These are phyloP conservation scores for Aciculosporium take DNA, from an alignment of 2,329 filamentous ascomycete species.

Conservation along the genomic window DNA sequence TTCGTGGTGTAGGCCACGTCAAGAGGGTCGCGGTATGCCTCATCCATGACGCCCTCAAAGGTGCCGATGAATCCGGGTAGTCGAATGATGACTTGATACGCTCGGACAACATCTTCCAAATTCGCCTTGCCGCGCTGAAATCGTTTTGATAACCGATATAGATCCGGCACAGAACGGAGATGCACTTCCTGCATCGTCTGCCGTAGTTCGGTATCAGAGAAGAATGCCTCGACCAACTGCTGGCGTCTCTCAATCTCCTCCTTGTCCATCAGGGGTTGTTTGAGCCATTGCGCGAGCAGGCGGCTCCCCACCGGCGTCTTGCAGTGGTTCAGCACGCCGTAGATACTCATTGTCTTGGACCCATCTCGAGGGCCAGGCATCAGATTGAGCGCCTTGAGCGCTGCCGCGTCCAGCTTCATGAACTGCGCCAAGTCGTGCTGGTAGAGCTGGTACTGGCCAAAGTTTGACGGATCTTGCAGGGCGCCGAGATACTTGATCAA, in stretches of 20 bases:
- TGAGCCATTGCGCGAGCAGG: constrained; percentile 87
- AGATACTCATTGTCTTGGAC: constrained; percentile 94
- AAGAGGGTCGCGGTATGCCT: constrained; percentile 74
- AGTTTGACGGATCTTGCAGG: constrained; percentile 83
- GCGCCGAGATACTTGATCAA: constrained; percentile 89
- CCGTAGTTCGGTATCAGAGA: constrained; percentile 78
- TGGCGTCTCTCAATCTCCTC: constrained; percentile 81
- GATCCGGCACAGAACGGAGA: constrained; percentile 78
- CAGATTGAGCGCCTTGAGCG: constrained; percentile 83
- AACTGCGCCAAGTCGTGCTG: constrained; percentile 94
- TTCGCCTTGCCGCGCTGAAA: constrained; percentile 88
- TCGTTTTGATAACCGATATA: constrained; percentile 85
- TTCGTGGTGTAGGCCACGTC: constrained; percentile 80
- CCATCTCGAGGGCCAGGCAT: constrained; percentile 94
- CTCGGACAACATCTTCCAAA: constrained; percentile 86
- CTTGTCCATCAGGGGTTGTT: constrained; percentile 89
- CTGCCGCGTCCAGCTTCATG: constrained; percentile 95
- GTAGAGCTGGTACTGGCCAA: constrained; percentile 92
- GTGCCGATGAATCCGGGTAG: constrained; percentile 81
- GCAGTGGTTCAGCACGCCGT: constrained; percentile 89
- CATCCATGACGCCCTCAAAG: constrained; percentile 88
- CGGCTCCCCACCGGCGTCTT: constrained; percentile 89
- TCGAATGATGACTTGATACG: constrained; percentile 88
- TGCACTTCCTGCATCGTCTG: constrained; percentile 97
- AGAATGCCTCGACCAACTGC: constrained; percentile 89